Base-by-base conservation (phyloP, 306 rosid species). In the Trifolium pratense region DNA sequence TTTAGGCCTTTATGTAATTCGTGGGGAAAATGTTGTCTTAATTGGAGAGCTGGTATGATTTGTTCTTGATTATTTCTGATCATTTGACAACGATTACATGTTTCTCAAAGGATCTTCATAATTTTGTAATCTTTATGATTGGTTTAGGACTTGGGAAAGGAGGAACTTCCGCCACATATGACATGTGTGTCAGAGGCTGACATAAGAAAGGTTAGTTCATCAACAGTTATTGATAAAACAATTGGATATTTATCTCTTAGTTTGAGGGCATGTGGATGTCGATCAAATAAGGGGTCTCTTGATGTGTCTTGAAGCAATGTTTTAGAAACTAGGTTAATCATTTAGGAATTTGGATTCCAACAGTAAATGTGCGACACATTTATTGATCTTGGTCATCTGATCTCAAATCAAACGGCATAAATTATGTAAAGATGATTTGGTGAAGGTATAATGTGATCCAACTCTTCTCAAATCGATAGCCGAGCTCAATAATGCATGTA, bases 151-250 rank as follows among this genome's bases (percentile, higher is more conserved):
- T 64, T 79, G 78, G 96, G 82, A 74, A 90, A 80, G 89, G 96
- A 93, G 79, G 98, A 93, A 78, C 98, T 93, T 75, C 97, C 97
- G 1, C 83, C 81, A 3, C 97, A 89, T 80, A 93, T 90, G 98
- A 87, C 91, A 16, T 83, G 85, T 74, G 96, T 93, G 26, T 86
- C 92, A 14, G 82, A 86, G 61, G 85, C 85, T 43, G 96, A 93
- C 66, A 92, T 92, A 62, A 87, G 84, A 88, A 84, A 85, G 88
- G 97, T 88, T 78, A 81, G 71, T 66, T 39, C 42, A 36, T 80
- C 65, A 55, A 61, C 25, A 53, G 59, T 31, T 60, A 23, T 39
- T 67, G 65, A 59, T 18, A 3, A 74, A 5, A 58, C n/a, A 75
- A 29, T 64, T 43, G 23, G 57, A 56, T 23, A 34, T 29, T 79